Evolutionary conservation across 106 monocot genomes (phyloP).

Genomic region (Apostasia ramifera): DNA sequence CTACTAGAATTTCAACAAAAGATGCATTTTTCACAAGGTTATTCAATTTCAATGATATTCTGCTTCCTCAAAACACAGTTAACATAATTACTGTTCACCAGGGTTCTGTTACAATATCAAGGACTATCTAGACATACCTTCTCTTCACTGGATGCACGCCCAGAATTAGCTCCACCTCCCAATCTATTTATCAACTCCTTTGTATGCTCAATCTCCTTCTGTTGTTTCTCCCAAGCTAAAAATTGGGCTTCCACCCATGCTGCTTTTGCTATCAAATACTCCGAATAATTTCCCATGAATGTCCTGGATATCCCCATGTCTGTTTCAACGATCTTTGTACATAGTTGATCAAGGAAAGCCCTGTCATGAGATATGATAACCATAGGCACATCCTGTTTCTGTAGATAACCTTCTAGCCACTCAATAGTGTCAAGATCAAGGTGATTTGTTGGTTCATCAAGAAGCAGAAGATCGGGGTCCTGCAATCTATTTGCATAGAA

Average conservation of each 20-base stretch:
- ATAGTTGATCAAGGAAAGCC: conserved; percentile 88
- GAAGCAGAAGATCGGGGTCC: conserved; percentile 96
- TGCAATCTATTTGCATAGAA: conserved; percentile 18
- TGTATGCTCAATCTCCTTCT: conserved; percentile 92
- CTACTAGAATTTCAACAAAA: too few species aligned
- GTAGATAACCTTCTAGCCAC: conserved; percentile 91
- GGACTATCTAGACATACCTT: conserved; percentile 40
- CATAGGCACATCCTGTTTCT: conserved; percentile 89
- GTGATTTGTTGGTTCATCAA: conserved; percentile 98
- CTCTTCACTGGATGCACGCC: conserved; percentile 96
- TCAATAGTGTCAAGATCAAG: conserved; percentile 98
- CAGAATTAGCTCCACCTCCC: conserved; percentile 91
- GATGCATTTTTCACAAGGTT: too few species aligned
- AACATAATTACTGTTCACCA: too few species aligned
- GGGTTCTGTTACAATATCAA: too few species aligned
- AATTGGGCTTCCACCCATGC: conserved; percentile 73
- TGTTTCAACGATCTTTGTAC: conserved; percentile 95
- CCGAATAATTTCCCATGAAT: conserved; percentile 86
- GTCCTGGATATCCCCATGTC: conserved; percentile 94
- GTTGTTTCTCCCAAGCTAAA: conserved; percentile 97
- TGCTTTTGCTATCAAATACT: conserved; percentile 73
- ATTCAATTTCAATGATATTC: too few species aligned
- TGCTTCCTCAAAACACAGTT: too few species aligned
- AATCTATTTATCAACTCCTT: conserved; percentile 89
- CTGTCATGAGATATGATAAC: conserved; percentile 98